Evolutionary conservation across 495 filamentous ascomycete genomes (phyloP).

Genomic region (Parmelia sp.): DNA sequence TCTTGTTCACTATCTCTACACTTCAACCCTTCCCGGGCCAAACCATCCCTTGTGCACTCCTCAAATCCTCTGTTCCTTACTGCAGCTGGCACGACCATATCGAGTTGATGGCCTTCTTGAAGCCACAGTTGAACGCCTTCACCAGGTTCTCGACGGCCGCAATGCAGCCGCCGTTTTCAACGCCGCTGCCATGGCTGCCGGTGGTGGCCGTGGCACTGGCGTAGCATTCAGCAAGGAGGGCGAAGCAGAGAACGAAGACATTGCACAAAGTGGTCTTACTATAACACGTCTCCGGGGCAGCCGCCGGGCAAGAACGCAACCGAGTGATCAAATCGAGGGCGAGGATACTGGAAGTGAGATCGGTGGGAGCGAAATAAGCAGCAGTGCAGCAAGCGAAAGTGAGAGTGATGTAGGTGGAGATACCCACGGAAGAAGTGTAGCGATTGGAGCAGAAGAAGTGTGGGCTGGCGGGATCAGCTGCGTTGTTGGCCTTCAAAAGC

Average conservation of each 20-base stretch:
- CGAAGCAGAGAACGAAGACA: slow-evolving; percentile 14
- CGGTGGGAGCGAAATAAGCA: slow-evolving; percentile 21
- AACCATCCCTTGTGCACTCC: slow-evolving; percentile 79
- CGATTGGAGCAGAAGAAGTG: slow-evolving; percentile 38
- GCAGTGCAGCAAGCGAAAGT: slow-evolving; percentile 31
- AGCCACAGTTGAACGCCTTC: slow-evolving; percentile 83
- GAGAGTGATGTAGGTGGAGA: slow-evolving; percentile 36
- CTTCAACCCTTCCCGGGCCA: slow-evolving; percentile 71
- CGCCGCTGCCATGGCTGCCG: slow-evolving; percentile 95
- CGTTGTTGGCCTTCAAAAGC: slow-evolving; percentile 94
- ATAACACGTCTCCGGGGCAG: slow-evolving; percentile 14
- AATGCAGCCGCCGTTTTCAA: slow-evolving; percentile 98
- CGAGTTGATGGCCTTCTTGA: slow-evolving; percentile 87
- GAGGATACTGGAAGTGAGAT: slow-evolving; percentile 22
- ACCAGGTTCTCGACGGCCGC: slow-evolving; percentile 80
- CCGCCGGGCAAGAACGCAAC: slow-evolving; percentile 2
- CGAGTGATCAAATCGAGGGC: slow-evolving; percentile 15
- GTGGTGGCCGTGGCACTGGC: slow-evolving; percentile 70
- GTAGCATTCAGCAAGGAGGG: slow-evolving; percentile 31
- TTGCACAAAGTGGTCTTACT: slow-evolving; percentile 10
- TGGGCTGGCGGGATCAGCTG: slow-evolving; percentile 83
- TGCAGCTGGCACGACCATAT: slow-evolving; percentile 91
- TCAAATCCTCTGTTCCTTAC: slow-evolving; percentile 88
- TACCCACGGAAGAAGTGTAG: slow-evolving; percentile 39
- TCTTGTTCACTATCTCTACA: slow-evolving; percentile 88